Base-by-base conservation (phyloP, 2,329 filamentous ascomycete genomes). In the Xylaria sp. region DNA sequence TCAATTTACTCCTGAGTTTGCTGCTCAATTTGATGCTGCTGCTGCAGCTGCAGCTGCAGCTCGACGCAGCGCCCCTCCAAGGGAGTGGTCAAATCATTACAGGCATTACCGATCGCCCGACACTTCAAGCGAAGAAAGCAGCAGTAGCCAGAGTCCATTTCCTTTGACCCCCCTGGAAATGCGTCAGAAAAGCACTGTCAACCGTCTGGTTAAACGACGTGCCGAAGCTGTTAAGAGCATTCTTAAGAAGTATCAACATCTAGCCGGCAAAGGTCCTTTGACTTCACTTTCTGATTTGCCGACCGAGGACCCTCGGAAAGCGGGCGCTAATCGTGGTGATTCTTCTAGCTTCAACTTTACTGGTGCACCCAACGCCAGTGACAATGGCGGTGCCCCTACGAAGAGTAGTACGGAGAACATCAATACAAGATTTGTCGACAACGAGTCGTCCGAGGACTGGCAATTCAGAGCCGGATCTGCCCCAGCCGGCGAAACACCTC, bases 341-440 rank as follows among this genome's bases (percentile, higher is more conserved):
- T 65, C 65, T 47, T 62, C 67, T 74, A 86, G 83, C 73, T 85
- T 85, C 68, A 76, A 73, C 52, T 78, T 84, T 58, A 69, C 77
- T 42, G 63, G 76, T 59, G 73, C 78, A 60, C 73, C 49, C 35
- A 79, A 74, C 0, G 76, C 78, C 56, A 13, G 59, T 8, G 68
- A 74, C n/a, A 69, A 73, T 18, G 72, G 69, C 42, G 71, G 42
- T 19, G 37, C 71, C 2, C 83, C 84, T 61, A 68, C 74, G 46
- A 78, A 78, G 61, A 79, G 72, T 59, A 86, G 81, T 65, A 62
- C 80, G 18, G 83, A 87, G 59, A 83, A 81, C 55, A 87, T 87
- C 65, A 83, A 84, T 70, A 87, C 84, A 16, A 81, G 75, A 46
- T 87, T 87, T 70, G 79, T 78, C 18, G 75, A 80, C 3, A 78